A percentile compares a stretch with the other conserved stretches of the same genome.
Evolutionary conservation across 768 basidiomycete species (phyloP).

Genomic region (Hygrophoropsis aurantiaca): DNA sequence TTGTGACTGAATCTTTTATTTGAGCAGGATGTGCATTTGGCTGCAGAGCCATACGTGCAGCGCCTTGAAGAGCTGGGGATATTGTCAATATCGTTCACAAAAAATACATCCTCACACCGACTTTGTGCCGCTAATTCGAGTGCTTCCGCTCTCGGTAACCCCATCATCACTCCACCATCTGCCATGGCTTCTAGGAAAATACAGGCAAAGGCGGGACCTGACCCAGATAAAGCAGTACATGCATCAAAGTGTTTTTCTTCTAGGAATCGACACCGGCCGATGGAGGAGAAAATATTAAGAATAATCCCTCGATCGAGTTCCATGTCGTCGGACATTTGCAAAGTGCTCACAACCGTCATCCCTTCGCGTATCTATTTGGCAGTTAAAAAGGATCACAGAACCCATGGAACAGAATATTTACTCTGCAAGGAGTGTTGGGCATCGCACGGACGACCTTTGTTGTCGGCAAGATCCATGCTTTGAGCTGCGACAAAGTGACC

Average conservation of each 20-base stretch:
- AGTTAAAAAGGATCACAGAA: no score
- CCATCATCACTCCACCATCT: conserved; percentile 99
- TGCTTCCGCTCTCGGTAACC: conserved; percentile 89
- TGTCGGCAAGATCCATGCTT: conserved; percentile 68
- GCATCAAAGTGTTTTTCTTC: conserved; percentile 99
- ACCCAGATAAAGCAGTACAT: conserved; percentile 93
- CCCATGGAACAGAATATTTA: no score
- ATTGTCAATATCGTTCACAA: background rate
- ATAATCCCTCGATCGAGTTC: conserved; percentile 72
- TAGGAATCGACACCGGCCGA: conserved; percentile 92
- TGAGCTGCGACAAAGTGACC: conserved; percentile 82
- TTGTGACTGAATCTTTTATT: conserved; percentile 96
- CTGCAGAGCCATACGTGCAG: conserved; percentile 93
- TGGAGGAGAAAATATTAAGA: conserved; percentile 93
- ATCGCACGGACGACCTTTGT: conserved; percentile 92
- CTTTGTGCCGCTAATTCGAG: conserved; percentile 95
- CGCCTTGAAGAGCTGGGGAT: conserved; percentile 83
- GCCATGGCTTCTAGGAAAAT: conserved; percentile 98
- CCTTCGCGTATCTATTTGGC: conserved; percentile 87
- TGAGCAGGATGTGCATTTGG: conserved; percentile 91
- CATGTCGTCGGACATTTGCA: conserved; percentile 49
- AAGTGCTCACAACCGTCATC: conserved; percentile 90
- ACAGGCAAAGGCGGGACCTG: conserved; percentile 95
- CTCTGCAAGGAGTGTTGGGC: conserved; percentile 98
- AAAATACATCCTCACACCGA: conserved; percentile 35